Conservation (phyloP, 768 basidiomycete species). For the Agaricus subrufescens region DNA sequence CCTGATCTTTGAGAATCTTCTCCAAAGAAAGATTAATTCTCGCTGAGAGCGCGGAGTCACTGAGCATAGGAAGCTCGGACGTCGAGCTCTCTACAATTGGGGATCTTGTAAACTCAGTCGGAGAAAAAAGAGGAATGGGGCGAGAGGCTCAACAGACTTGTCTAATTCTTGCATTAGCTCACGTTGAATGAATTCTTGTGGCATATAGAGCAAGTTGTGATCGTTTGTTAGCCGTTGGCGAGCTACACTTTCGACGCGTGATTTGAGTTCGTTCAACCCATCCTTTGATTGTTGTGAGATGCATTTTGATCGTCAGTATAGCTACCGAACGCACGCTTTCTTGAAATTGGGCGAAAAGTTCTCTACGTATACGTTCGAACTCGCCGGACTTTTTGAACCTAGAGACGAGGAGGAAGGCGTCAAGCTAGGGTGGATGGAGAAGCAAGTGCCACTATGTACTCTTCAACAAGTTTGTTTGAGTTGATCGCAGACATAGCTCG, state of each 20-base stretch:
- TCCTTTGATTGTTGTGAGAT: constrained; percentile 28
- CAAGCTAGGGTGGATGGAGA: not conserved
- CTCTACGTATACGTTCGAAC: constrained; percentile 66
- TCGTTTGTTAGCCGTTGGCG: constrained; percentile 51
- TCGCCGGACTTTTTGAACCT: constrained; percentile 82
- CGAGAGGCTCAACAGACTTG: constrained; percentile 34
- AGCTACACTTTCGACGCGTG: constrained; percentile 58
- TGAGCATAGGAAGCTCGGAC: constrained; percentile 5
- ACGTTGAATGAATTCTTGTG: constrained; percentile 47
- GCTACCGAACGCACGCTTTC: constrained; percentile 17
- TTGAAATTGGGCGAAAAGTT: constrained; percentile 59
- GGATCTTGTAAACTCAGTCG: constrained; percentile 1
- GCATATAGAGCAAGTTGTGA: constrained; percentile 44
- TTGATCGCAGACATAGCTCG: constrained; percentile 43
- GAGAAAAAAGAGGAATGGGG: not conserved
- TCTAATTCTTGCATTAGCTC: constrained; percentile 73
- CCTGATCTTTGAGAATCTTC: constrained; percentile 9
- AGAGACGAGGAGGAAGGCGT: not conserved
- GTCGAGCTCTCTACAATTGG: constrained; percentile 11
- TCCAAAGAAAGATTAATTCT: constrained; percentile 7
- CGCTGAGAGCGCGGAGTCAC: constrained; percentile 8
- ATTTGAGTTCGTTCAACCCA: constrained; percentile 48
- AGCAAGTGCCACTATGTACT: constrained; percentile 32
- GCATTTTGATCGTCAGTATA: not conserved
- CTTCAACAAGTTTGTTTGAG: constrained; percentile 60